Evolutionary conservation across 768 basidiomycete genomes (phyloP).

Genomic region (Pholiota microspora): DNA sequence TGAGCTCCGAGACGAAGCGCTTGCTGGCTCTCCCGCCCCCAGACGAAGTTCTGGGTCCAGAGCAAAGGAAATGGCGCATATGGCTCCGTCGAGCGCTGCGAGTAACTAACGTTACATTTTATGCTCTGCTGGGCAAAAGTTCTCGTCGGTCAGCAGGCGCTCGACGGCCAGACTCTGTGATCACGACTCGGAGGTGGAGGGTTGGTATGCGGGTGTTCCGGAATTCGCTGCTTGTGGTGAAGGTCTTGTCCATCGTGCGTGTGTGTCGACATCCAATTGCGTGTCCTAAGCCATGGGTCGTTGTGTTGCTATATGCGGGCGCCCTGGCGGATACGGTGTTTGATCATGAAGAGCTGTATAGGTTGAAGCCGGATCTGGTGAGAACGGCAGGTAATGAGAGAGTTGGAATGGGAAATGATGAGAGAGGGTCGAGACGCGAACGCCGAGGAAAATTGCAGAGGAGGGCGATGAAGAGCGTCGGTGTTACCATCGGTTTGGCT

Average conservation of each 20-base stretch:
- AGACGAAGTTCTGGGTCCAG: slow-evolving; percentile 20
- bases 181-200: background rate
- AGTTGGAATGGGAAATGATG: slow-evolving; percentile 4
- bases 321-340: slow-evolving; percentile 24
- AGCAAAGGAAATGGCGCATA: slow-evolving; percentile 16
- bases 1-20: slow-evolving; percentile 9
- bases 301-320: slow-evolving; percentile 19
- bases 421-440: background rate
- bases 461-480: slow-evolving; percentile 7
- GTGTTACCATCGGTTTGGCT: slow-evolving; percentile 19
- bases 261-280: slow-evolving; percentile 15
- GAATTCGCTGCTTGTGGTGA: slow-evolving; percentile 17
- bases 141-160: slow-evolving; percentile 3
- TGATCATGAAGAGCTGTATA: slow-evolving; percentile 18
- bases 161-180: background rate
- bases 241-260: slow-evolving; percentile 20
- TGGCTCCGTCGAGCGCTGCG: slow-evolving; percentile 12
- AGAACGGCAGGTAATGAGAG: background rate
- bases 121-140: background rate
- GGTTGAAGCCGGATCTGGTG: background rate
- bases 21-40: slow-evolving; percentile 24
- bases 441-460: background rate
- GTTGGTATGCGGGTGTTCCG: slow-evolving; percentile 16
- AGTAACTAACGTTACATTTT: background rate
- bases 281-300: slow-evolving; percentile 15